phyloP scores from a whole-genome alignment of 1,284 basidiomycete species.

The Papiliotrema flavescens region DNA sequence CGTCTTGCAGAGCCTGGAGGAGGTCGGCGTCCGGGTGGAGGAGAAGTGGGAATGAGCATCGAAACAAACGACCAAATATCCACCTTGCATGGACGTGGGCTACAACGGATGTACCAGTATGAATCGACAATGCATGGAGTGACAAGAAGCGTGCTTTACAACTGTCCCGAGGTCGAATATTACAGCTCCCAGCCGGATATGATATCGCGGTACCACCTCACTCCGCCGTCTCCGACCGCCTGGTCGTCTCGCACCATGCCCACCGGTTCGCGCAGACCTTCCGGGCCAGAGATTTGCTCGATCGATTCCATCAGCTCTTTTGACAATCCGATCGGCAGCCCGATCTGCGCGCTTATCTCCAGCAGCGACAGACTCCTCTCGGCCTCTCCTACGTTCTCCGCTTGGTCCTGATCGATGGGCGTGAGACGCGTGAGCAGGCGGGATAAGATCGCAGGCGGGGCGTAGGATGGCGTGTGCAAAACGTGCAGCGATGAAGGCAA shows the following conservation, averaged over 20 bases:
- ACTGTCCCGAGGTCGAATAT: background rate
- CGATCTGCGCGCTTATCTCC: slow-evolving; percentile 65
- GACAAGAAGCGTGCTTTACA: no score
- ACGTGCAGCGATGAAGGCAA: slow-evolving; percentile 73
- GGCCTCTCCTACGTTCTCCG: background rate
- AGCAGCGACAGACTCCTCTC: slow-evolving; percentile 46
- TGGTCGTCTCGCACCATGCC: slow-evolving; percentile 68
- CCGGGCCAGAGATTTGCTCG: slow-evolving; percentile 56
- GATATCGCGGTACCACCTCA: slow-evolving; percentile 65
- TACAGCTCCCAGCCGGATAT: slow-evolving; percentile 55
- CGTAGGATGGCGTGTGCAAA: slow-evolving; percentile 75
- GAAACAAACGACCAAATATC: background rate
- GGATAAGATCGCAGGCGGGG: slow-evolving; percentile 60
- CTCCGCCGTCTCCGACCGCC: slow-evolving; percentile 54
- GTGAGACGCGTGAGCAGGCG: slow-evolving; percentile 46
- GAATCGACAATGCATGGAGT: background rate
- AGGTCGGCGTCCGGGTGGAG: slow-evolving; percentile 63
- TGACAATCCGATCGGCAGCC: slow-evolving; percentile 65
- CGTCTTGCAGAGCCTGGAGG: slow-evolving; percentile 61
- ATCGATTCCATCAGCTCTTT: slow-evolving; percentile 70
- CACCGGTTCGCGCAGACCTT: background rate
- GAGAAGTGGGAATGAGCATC: slow-evolving; percentile 51
- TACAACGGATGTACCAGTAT: no score
- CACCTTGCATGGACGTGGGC: background rate
- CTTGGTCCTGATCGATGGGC: background rate